Conservation (phyloP, 495 filamentous ascomycete species). For the Patellaria atrata region DNA sequence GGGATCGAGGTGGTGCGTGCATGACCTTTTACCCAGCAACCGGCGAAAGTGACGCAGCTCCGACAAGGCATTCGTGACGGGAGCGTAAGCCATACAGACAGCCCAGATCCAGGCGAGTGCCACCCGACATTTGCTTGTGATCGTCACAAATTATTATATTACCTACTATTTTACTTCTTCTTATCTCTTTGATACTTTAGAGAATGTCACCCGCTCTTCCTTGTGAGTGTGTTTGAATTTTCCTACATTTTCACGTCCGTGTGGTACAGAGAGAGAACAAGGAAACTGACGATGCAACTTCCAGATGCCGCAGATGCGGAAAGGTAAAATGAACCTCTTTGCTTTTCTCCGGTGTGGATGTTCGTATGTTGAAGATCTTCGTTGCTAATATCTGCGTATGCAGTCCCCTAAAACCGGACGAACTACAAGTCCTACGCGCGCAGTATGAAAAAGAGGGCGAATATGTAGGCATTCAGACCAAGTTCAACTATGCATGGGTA, state of each 20-base stretch:
- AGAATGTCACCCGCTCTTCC: conserved; percentile 20
- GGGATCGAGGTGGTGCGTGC: too few species aligned
- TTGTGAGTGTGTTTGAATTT: conserved; percentile 11
- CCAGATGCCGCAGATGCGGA: conserved; percentile 94
- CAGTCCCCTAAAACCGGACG: conserved; percentile 75
- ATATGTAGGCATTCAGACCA: conserved; percentile 92
- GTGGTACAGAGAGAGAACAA: too few species aligned
- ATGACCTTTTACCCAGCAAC: too few species aligned
- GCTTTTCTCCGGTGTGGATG: too few species aligned
- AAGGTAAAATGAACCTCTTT: conserved; percentile 42
- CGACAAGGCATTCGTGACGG: too few species aligned
- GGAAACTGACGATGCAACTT: conserved; percentile 10
- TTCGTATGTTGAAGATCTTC: too few species aligned
- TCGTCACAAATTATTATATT: too few species aligned
- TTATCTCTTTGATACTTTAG: background rate
- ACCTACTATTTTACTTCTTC: background rate
- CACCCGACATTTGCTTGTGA: too few species aligned
- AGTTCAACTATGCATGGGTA: conserved; percentile 99
- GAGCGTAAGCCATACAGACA: too few species aligned
- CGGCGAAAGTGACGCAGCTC: too few species aligned
- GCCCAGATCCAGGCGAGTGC: too few species aligned
- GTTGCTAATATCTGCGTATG: conserved; percentile 9
- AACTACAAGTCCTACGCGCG: conserved; percentile 76
- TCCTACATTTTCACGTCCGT: conserved; percentile 17
- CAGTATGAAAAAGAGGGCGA: conserved; percentile 96